These are phyloP conservation scores for Paecilomyces variotii DNA, from an alignment of 2,329 filamentous ascomycete genomes.

Conservation along the genomic window DNA sequence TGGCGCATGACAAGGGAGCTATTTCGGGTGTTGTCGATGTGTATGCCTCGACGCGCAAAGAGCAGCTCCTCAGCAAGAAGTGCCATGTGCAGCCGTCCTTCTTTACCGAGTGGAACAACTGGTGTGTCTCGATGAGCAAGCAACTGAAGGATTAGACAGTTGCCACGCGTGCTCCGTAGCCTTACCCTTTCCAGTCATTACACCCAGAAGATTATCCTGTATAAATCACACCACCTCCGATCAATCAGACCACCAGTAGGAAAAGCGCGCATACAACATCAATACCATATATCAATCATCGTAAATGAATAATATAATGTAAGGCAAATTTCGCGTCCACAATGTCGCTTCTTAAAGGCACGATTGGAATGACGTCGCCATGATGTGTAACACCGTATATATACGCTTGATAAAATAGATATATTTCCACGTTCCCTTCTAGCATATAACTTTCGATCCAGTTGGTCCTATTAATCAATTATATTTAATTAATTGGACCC, in stretches of 20 bases:
- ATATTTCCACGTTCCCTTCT: background rate
- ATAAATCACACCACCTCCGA: background rate
- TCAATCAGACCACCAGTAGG: background rate
- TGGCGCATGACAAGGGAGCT: slow-evolving; percentile 40
- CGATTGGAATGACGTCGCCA: background rate
- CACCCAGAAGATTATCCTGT: background rate
- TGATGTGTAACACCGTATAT: background rate
- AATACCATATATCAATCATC: background rate
- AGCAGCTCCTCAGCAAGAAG: slow-evolving; percentile 51
- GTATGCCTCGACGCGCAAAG: slow-evolving; percentile 56
- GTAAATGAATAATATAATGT: background rate
- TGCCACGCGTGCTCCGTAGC: background rate
- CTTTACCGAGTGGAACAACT: slow-evolving; percentile 67
- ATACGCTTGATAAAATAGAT: background rate
- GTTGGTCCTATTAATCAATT: too few relatives aligned
- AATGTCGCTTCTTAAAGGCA: background rate
- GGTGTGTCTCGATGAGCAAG: slow-evolving; percentile 47
- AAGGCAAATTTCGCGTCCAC: background rate
- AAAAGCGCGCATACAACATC: background rate
- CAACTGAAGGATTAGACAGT: slow-evolving; percentile 27
- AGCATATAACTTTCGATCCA: too few relatives aligned
- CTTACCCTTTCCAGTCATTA: too few relatives aligned
- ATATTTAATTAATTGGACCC: too few relatives aligned
- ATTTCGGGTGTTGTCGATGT: slow-evolving; percentile 52
- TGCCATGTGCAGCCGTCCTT: slow-evolving; percentile 57